A percentile compares a stretch with the other conserved stretches of the same genome.
Evolutionary conservation across 2,329 filamentous ascomycete genomes (phyloP).

Genomic region (Aspergillus sp.): DNA sequence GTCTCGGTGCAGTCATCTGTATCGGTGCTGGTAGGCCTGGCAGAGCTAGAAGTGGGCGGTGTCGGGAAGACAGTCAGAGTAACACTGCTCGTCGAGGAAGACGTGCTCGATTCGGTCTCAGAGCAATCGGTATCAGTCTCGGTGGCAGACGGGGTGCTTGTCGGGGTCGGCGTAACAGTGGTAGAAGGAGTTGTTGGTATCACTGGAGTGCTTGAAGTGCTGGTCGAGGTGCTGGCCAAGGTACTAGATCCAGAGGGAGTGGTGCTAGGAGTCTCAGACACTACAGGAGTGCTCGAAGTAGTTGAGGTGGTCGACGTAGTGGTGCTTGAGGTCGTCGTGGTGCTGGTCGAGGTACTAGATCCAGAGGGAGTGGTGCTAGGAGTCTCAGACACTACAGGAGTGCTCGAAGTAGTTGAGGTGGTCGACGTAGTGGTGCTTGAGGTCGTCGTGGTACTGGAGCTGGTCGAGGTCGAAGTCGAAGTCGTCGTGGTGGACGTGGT

Average conservation of each 20-base stretch:
- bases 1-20: background rate
- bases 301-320: background rate
- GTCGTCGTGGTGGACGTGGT: conserved; percentile 1
- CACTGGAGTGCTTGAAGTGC: conserved; percentile 11
- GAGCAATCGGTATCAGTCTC: conserved; percentile 4
- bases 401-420: conserved; percentile 4
- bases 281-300: conserved; percentile 6
- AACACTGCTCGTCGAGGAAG: conserved; percentile 4
- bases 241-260: background rate
- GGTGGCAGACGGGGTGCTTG: conserved; percentile 4
- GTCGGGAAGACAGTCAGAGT: conserved; percentile 16
- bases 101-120: conserved; percentile 5
- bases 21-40: background rate
- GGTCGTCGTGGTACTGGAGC: background rate
- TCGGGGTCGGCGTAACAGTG: conserved; percentile 1
- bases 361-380: background rate
- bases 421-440: background rate
- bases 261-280: conserved; percentile 1
- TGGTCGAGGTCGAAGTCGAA: background rate
- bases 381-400: background rate
- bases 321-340: background rate
- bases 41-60: conserved; percentile 3
- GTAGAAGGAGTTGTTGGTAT: background rate
- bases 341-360: background rate
- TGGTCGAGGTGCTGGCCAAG: background rate